Percentiles rank a stretch among this genome's conserved stretches.
These are phyloP conservation scores for Vachellia collinsii DNA, from an alignment of 306 rosid genomes.

Conservation along the genomic window DNA sequence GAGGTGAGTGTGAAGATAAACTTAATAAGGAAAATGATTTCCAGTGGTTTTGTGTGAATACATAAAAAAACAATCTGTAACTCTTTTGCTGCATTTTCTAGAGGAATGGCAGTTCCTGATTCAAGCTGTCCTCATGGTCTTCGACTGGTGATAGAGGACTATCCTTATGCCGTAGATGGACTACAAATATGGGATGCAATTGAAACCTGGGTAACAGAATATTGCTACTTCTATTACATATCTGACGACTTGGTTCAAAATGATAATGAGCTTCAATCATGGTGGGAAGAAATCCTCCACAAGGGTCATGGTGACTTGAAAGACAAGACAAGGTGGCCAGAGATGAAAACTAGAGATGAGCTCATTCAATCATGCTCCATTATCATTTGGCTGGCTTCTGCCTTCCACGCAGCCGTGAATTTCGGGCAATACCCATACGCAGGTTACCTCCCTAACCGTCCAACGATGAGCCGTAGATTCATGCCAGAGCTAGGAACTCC, in stretches of 20 bases:
- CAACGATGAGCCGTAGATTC: slow-evolving; percentile 88
- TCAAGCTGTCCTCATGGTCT: slow-evolving; percentile 61
- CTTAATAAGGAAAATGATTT: slow-evolving; percentile 3
- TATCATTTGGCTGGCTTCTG: slow-evolving; percentile 93
- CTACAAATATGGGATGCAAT: slow-evolving; percentile 88
- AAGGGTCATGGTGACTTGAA: slow-evolving; percentile 87
- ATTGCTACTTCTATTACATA: slow-evolving; percentile 62
- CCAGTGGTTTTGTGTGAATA: not conserved
- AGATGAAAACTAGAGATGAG: slow-evolving; percentile 58
- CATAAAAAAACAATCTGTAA: slow-evolving; percentile 17
- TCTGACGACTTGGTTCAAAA: slow-evolving; percentile 52
- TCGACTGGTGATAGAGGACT: slow-evolving; percentile 75
- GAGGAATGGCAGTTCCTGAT: slow-evolving; percentile 81
- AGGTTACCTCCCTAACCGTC: slow-evolving; percentile 91
- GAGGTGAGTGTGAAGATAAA: slow-evolving; percentile 51
- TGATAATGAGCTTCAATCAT: slow-evolving; percentile 67
- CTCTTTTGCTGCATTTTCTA: slow-evolving; percentile 38
- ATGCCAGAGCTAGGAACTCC: slow-evolving; percentile 88
- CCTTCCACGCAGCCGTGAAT: slow-evolving; percentile 91
- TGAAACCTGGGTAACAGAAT: slow-evolving; percentile 71
- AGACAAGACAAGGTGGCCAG: slow-evolving; percentile 75
- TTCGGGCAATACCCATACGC: slow-evolving; percentile 96
- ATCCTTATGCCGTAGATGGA: slow-evolving; percentile 88
- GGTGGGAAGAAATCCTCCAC: slow-evolving; percentile 77
- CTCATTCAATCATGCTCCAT: slow-evolving; percentile 70